Percentiles rank a stretch among this genome's conserved stretches.
Conservation (phyloP, 129 eudicot species). For the Artemisia annua region DNA sequence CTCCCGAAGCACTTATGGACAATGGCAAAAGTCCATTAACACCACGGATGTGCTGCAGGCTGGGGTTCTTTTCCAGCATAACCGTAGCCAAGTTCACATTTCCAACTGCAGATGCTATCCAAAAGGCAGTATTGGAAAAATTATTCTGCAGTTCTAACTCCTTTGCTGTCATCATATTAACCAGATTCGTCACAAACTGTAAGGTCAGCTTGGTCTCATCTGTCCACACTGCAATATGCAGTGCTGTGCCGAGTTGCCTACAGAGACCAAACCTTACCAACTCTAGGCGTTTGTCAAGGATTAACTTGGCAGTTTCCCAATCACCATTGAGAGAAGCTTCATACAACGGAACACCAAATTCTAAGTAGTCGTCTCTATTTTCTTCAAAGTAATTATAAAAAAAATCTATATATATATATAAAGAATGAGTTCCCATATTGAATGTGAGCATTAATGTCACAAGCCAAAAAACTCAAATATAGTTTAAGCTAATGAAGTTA, state of each 20-base stretch:
- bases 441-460: no score
- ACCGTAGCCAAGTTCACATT: neutral
- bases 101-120: neutral
- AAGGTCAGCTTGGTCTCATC: neutral
- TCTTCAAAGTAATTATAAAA: neutral
- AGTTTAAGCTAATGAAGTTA: no score
- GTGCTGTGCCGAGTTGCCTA: neutral
- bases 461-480: no score
- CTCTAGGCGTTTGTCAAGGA: neutral
- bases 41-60: neutral
- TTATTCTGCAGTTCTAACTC: neutral
- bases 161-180: neutral
- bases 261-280: neutral
- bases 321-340: neutral
- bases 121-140: neutral
- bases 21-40: neutral
- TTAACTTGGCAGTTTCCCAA: neutral
- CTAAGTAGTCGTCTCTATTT: neutral
- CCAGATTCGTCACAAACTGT: neutral
- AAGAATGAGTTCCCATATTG: no score
- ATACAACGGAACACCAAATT: neutral
- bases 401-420: no score
- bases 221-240: neutral
- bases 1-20: neutral
- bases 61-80: neutral